A percentile compares a stretch with the other conserved stretches of the same genome.
Conservation (phyloP, 177 flowering plant species). For the Tripterygium wilfordii region DNA sequence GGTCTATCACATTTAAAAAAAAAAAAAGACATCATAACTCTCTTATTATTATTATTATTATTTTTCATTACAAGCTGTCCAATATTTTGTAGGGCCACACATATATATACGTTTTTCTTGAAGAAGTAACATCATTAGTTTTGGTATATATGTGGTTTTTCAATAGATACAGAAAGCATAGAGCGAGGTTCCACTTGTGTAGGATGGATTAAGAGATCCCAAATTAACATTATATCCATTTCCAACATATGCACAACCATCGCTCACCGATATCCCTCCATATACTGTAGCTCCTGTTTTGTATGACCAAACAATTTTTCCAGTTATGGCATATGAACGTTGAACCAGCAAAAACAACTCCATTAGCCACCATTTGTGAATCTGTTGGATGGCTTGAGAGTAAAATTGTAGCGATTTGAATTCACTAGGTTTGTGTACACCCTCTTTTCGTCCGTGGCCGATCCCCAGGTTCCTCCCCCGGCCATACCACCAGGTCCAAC, state of each 20-base stretch:
- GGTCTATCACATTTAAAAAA: too few relatives aligned
- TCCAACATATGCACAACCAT: conserved; percentile 46
- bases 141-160: too few relatives aligned
- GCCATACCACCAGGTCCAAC: conserved; percentile 25
- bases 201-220: conserved; percentile 15
- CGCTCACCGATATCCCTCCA: conserved; percentile 41
- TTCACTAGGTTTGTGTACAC: conserved; percentile 48
- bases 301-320: conserved; percentile 40
- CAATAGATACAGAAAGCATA: conserved; percentile 30
- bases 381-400: conserved; percentile 29
- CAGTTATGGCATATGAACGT: conserved; percentile 21
- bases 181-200: conserved; percentile 37
- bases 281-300: conserved; percentile 44
- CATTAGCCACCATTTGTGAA: conserved; percentile 38
- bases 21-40: too few relatives aligned
- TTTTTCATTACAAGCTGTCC: too few relatives aligned
- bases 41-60: too few relatives aligned
- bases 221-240: conserved; percentile 28
- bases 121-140: too few relatives aligned
- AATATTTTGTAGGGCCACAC: too few relatives aligned
- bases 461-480: conserved; percentile 50
- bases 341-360: conserved; percentile 45
- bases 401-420: conserved; percentile 18
- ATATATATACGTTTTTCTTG: too few relatives aligned
- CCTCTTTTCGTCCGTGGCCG: conserved; percentile 29